A percentile compares a stretch with the other conserved stretches of the same genome.
Conservation (phyloP, 441 rosid genomes). For the Bocquillonia castaneifolia region DNA sequence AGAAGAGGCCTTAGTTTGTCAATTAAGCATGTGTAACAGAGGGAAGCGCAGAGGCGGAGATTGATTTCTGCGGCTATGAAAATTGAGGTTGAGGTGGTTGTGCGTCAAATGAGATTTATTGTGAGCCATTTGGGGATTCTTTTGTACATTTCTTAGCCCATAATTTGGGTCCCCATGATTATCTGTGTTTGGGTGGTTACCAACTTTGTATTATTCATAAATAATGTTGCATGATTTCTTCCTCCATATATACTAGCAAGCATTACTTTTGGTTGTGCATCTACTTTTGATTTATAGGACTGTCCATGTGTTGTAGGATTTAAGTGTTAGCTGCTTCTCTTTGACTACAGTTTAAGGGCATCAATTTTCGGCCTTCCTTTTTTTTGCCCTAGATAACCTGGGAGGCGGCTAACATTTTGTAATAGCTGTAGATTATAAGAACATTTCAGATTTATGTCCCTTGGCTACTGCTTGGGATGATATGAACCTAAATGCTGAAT, state of each 20-base stretch:
- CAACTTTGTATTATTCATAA: slow-evolving; percentile 39
- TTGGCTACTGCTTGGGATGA: not conserved
- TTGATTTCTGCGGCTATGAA: slow-evolving; percentile 22
- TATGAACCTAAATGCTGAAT: not conserved
- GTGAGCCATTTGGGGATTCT: slow-evolving; percentile 34
- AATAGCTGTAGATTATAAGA: not conserved
- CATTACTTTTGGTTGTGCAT: slow-evolving; percentile 7
- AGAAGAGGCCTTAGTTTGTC: slow-evolving; percentile 22
- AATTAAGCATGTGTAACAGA: slow-evolving; percentile 36
- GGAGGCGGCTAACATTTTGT: not conserved
- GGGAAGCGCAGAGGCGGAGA: slow-evolving; percentile 28
- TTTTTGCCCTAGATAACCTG: not conserved
- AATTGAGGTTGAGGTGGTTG: too few relatives aligned
- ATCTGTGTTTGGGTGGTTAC: slow-evolving; percentile 37
- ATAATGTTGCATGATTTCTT: slow-evolving; percentile 51
- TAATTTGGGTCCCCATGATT: slow-evolving; percentile 38
- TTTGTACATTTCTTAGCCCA: slow-evolving; percentile 45
- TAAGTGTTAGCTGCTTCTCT: slow-evolving; percentile 8
- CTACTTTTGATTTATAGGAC: not conserved
- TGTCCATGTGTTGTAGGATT: slow-evolving; percentile 4
- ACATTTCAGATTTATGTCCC: not conserved
- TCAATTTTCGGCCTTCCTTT: not conserved
- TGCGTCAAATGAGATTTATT: too few relatives aligned
- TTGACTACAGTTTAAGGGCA: not conserved
- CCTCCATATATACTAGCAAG: slow-evolving; percentile 26